These are phyloP conservation scores for Tuber aestivum DNA, from an alignment of 495 filamentous ascomycete genomes.

Conservation along the genomic window DNA sequence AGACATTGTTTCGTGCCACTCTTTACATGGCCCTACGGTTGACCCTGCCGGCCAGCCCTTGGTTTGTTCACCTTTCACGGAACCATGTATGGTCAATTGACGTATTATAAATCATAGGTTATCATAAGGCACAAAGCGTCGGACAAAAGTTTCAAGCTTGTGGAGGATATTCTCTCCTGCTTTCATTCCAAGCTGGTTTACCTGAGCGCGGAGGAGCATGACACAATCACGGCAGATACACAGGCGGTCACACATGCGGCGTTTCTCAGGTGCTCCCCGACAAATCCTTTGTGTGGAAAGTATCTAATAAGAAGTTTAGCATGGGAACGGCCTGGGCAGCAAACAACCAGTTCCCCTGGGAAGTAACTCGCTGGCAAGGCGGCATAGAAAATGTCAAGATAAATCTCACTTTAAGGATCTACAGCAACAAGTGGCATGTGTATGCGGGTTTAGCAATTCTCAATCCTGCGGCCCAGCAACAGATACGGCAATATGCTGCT, in stretches of 20 bases:
- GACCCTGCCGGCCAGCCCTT: slow-evolving; percentile 81
- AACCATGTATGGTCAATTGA: background rate
- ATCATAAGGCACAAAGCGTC: slow-evolving; percentile 88
- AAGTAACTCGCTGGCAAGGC: slow-evolving; percentile 82
- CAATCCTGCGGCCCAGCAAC: slow-evolving; percentile 81
- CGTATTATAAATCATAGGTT: slow-evolving; percentile 49
- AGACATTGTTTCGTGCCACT: slow-evolving; percentile 93
- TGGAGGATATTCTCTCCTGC: slow-evolving; percentile 72
- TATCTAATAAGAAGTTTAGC: slow-evolving; percentile 43
- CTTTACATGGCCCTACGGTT: slow-evolving; percentile 87
- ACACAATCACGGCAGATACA: slow-evolving; percentile 95
- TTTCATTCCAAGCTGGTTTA: slow-evolving; percentile 77
- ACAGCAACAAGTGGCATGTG: slow-evolving; percentile 98
- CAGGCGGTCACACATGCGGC: slow-evolving; percentile 97
- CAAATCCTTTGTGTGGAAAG: background rate
- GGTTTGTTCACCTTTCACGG: slow-evolving; percentile 47
- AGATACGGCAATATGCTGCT: slow-evolving; percentile 88
- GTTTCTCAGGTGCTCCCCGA: slow-evolving; percentile 54
- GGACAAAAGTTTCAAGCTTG: slow-evolving; percentile 65
- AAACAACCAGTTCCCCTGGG: slow-evolving; percentile 92
- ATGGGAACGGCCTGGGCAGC: slow-evolving; percentile 97
- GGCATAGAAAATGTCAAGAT: slow-evolving; percentile 99
- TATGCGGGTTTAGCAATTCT: slow-evolving; percentile 96
- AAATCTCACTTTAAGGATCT: slow-evolving; percentile 94
- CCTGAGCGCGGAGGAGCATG: slow-evolving; percentile 78